Evolutionary conservation across 2,329 filamentous ascomycete genomes (phyloP).

Genomic region (Xylariaceae sp.): DNA sequence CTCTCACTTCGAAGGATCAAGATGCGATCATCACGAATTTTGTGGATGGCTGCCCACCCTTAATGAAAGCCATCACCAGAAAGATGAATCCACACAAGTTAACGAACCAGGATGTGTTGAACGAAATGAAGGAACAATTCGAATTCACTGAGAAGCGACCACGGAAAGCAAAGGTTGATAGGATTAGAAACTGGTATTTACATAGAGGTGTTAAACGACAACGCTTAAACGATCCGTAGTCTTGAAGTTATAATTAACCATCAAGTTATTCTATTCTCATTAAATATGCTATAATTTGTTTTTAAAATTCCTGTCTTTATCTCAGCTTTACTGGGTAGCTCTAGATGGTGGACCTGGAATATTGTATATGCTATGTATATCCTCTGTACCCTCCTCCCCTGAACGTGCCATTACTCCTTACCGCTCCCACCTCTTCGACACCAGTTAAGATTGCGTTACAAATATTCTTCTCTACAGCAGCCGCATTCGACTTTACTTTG

Average conservation of each 20-base stretch:
- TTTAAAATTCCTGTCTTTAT: too few species aligned
- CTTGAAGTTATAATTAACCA: background rate
- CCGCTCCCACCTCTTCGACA: too few species aligned
- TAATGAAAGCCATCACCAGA: background rate
- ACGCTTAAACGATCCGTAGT: background rate
- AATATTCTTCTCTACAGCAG: too few species aligned
- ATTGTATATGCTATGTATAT: too few species aligned
- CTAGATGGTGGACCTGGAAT: too few species aligned
- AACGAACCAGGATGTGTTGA: background rate
- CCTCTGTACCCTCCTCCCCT: too few species aligned
- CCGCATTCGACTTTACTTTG: too few species aligned
- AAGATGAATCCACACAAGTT: background rate
- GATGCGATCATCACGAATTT: background rate
- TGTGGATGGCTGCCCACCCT: background rate
- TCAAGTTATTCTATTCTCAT: too few species aligned
- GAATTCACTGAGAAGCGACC: constrained; percentile 29
- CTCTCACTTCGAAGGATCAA: background rate
- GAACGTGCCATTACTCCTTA: too few species aligned
- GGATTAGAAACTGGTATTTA: background rate
- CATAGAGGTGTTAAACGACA: background rate
- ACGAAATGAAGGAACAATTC: constrained; percentile 2
- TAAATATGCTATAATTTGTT: too few species aligned
- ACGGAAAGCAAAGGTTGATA: constrained; percentile 20
- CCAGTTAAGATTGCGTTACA: too few species aligned
- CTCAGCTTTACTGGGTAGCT: too few species aligned